These are phyloP conservation scores for Zalaria sp. DNA, from an alignment of 2,329 filamentous ascomycete genomes.

Conservation along the genomic window DNA sequence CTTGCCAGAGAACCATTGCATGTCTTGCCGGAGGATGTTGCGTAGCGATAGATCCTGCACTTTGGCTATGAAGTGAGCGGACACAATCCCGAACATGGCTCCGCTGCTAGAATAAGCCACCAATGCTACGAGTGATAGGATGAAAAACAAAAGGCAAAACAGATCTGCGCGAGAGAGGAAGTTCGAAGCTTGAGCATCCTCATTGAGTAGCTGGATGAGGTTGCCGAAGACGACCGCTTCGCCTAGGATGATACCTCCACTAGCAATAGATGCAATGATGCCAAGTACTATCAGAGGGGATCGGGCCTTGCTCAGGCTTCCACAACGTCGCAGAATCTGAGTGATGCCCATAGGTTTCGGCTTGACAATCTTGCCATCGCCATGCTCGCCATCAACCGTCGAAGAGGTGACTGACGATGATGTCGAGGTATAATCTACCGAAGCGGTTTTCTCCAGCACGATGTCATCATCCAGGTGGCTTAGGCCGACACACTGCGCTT, in stretches of 20 bases:
- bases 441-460: not conserved
- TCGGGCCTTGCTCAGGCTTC: slow-evolving; percentile 22
- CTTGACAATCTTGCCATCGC: slow-evolving; percentile 30
- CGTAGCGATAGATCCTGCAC: slow-evolving; percentile 33
- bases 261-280: slow-evolving; percentile 29
- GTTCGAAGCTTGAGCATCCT: slow-evolving; percentile 16
- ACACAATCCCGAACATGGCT: slow-evolving; percentile 33
- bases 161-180: slow-evolving; percentile 20
- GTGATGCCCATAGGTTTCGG: slow-evolving; percentile 2
- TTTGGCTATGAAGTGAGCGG: slow-evolving; percentile 29
- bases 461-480: not conserved
- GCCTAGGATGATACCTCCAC: slow-evolving; percentile 40
- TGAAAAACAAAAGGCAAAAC: slow-evolving; percentile 37
- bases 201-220: slow-evolving; percentile 36
- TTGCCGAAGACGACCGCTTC: slow-evolving; percentile 44
- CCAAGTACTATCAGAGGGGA: slow-evolving; percentile 25
- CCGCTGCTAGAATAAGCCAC: slow-evolving; percentile 29
- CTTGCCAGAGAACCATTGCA: slow-evolving; percentile 34
- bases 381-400: slow-evolving; percentile 7
- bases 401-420: not conserved
- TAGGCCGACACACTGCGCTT: slow-evolving; percentile 5
- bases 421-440: not conserved
- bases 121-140: slow-evolving; percentile 37
- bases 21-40: slow-evolving; percentile 41
- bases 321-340: slow-evolving; percentile 3